A percentile compares a stretch with the other conserved stretches of the same genome.
Evolutionary conservation across 2,329 filamentous ascomycete species (phyloP).

Genomic region (Purpureocillium lavendulum): DNA sequence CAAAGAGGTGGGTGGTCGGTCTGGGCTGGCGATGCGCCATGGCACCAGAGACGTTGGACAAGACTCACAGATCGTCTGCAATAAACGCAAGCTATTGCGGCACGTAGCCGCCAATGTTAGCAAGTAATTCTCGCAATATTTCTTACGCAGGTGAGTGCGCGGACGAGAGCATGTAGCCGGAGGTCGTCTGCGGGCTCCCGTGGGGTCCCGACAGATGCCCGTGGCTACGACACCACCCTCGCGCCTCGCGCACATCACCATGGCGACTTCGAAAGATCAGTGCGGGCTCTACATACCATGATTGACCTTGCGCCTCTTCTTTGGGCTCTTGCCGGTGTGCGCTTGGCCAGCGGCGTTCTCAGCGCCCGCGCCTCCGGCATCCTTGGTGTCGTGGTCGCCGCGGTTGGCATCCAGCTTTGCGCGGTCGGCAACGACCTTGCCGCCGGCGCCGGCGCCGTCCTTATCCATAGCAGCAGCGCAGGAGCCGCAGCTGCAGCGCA

Average conservation of each 20-base stretch:
- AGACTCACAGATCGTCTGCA: constrained; percentile 81
- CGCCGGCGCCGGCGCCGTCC: constrained; percentile 17
- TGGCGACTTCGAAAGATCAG: not conserved
- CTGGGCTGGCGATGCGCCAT: too few species aligned
- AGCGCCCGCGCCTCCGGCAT: constrained; percentile 8
- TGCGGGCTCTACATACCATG: constrained; percentile 55
- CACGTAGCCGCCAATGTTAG: constrained; percentile 2
- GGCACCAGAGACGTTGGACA: constrained; percentile 8
- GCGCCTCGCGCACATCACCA: not conserved
- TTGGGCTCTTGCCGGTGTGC: constrained; percentile 48
- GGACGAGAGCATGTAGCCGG: too few species aligned
- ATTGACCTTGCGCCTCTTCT: constrained; percentile 84
- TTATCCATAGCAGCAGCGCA: constrained; percentile 15
- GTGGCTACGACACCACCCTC: not conserved
- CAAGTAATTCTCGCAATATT: not conserved
- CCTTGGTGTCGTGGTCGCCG: constrained; percentile 20
- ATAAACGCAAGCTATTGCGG: constrained; percentile 66
- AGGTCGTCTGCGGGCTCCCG: too few species aligned
- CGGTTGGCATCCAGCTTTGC: constrained; percentile 14
- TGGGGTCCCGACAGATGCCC: too few species aligned
- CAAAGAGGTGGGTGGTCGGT: constrained; percentile 9
- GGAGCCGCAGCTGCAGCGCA: too few species aligned
- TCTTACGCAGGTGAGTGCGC: not conserved
- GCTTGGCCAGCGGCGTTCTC: constrained; percentile 1
- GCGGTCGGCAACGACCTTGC: too few species aligned